Base-by-base conservation (phyloP, 2,329 filamentous ascomycete genomes). In the Hirsutella rhossiliensis region DNA sequence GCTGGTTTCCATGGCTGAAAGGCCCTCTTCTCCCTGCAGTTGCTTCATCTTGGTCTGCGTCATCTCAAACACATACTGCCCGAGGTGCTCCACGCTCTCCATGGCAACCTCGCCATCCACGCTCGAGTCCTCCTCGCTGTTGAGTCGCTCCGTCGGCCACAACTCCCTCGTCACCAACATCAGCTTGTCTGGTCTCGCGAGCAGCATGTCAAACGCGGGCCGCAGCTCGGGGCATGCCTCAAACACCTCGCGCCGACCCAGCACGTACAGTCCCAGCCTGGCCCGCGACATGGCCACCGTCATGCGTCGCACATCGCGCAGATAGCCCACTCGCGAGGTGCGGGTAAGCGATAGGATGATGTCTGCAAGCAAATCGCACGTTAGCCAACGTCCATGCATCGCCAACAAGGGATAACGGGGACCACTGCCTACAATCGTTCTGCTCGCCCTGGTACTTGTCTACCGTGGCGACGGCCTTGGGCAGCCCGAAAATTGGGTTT, bases 371-470 rank as follows among this genome's bases (percentile, higher is more conserved):
- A n/a, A 31, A 30, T 32, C 3, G 5, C 11, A n/a, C n/a, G 39
- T 17, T 45, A 30, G 46, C 61, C 47, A 62, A 56, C 45, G 23
- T 6, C 23, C 23, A 27, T 27, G 18, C 15, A 45, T 38, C n/a
- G 4, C 12, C 32, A 17, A 27, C 3, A 30, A 44, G 46, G n/a
- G 29, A 27, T 39, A 20, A 19, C 20, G 18, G 17, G 32, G 27
- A 31, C 23, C 18, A 28, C 34, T 45, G 78, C 84, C 73, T 73
- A 92, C 87, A 97, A 58, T 98, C 92, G 64, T 98, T 98, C 65
- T 98, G 92, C 70, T 98, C 92, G 61, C 92, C 94, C 68, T 98
- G 92, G 58, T 97, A 98, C 62, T 95, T 96, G 68, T 98, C 92
- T 50, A 98, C 90, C 5, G 94, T 98, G 4, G 87, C 89, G 27